Evolutionary conservation across 108 stramenopile genomes (phyloP).

Genomic region (Cafeteria roenbergensis): DNA sequence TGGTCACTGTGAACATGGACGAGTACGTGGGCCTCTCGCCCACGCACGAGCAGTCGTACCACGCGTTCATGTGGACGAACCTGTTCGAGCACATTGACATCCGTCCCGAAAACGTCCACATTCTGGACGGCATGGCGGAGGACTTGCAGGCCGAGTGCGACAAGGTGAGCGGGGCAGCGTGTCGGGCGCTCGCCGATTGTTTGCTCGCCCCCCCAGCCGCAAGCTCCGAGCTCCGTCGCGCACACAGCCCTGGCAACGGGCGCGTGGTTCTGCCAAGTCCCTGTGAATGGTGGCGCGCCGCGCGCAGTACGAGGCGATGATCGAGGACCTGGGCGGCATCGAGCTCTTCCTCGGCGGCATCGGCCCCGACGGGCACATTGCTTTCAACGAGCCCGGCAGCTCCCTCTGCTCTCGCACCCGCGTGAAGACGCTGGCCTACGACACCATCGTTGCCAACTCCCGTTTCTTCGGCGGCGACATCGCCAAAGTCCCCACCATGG

Average conservation of each 20-base stretch:
- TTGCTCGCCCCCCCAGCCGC: too few species aligned
- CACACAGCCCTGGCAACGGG: too few species aligned
- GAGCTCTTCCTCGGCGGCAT: constrained; percentile 38
- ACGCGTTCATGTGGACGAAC: constrained; percentile 24
- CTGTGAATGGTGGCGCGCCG: too few species aligned
- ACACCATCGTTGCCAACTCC: constrained; percentile 21
- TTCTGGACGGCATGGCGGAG: constrained; percentile 21
- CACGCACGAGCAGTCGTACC: constrained; percentile 18
- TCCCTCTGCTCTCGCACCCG: constrained; percentile 22
- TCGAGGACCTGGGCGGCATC: constrained; percentile 25
- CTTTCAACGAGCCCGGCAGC: constrained; percentile 35
- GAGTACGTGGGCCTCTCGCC: constrained; percentile 22
- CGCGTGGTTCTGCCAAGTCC: too few species aligned
- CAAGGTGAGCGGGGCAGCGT: background rate
- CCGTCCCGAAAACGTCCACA: constrained; percentile 17
- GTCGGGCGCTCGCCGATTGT: too few species aligned
- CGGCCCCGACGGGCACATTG: constrained; percentile 43
- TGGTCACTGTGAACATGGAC: constrained; percentile 26
- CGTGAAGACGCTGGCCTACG: constrained; percentile 28
- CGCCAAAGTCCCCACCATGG: constrained; percentile 22
- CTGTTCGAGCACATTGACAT: constrained; percentile 25
- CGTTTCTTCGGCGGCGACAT: constrained; percentile 22
- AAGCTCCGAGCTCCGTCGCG: too few species aligned
- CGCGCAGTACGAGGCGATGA: constrained; percentile 21
- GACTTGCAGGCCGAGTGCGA: constrained; percentile 18